Conservation (phyloP, 345 rosid genomes). For the Erysimum cheiranthoides region DNA sequence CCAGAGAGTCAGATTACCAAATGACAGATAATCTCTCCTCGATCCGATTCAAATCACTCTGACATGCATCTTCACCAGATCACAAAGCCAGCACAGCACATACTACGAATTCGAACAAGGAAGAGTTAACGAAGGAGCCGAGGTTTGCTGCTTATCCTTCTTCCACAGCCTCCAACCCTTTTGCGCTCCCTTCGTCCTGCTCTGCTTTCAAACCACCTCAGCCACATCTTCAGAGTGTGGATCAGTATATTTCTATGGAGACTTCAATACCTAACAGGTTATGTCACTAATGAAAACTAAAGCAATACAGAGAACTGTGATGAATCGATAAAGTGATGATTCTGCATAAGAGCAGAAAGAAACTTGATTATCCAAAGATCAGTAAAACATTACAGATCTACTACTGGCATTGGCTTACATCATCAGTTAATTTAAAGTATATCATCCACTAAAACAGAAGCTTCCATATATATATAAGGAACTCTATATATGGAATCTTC, state of each 20-base stretch:
- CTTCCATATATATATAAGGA: conserved; percentile 1
- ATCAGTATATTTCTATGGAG: conserved; percentile 23
- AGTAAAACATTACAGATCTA: conserved; percentile 3
- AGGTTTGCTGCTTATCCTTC: no score
- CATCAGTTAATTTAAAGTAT: conserved; percentile 5
- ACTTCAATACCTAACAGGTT: conserved; percentile 34
- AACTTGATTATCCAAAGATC: background rate
- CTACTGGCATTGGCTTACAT: conserved; percentile 22
- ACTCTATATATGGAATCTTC: background rate
- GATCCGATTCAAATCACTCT: no score
- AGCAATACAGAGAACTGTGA: conserved; percentile 8
- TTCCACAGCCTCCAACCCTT: no score
- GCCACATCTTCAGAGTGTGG: conserved; percentile 26
- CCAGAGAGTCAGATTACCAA: no score
- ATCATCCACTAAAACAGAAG: background rate
- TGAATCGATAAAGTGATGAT: background rate
- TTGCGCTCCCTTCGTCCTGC: no score
- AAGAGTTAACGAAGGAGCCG: no score
- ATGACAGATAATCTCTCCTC: no score
- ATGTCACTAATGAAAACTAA: conserved; percentile 30
- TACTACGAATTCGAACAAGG: no score
- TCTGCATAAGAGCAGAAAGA: background rate
- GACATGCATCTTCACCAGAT: no score
- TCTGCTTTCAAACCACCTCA: no score
- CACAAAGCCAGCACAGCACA: no score